These are phyloP conservation scores for Gautieria morchelliformis DNA, from an alignment of 768 basidiomycete species.

Conservation along the genomic window DNA sequence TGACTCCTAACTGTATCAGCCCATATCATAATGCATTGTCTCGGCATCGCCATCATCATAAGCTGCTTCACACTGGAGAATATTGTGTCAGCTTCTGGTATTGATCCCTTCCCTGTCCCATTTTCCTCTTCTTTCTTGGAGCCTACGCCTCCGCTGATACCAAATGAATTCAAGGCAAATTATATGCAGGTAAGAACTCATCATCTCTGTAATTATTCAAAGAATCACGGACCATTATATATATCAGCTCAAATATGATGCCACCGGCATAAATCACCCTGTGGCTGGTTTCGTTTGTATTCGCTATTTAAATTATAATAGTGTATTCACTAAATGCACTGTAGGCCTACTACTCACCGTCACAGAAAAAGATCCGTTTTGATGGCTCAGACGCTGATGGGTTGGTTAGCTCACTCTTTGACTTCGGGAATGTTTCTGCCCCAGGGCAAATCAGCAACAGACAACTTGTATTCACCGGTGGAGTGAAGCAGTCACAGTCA, in stretches of 20 bases:
- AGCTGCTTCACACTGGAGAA: too few relatives aligned
- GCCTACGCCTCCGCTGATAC: constrained; percentile 1
- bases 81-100: neutral
- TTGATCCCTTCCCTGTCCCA: neutral
- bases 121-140: constrained; percentile 5
- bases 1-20: too few relatives aligned
- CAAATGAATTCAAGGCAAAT: constrained; percentile 1
- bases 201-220: neutral
- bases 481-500: neutral
- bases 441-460: neutral
- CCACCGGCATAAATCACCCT: neutral
- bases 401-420: neutral
- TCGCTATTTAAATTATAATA: neutral
- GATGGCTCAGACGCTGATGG: neutral
- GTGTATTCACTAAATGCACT: neutral
- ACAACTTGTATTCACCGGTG: neutral
- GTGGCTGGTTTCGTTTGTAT: constrained; percentile 1
- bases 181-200: constrained; percentile 1
- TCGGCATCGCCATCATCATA: too few relatives aligned
- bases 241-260: constrained; percentile 4
- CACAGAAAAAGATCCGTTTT: neutral
- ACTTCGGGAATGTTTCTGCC: neutral
- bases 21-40: too few relatives aligned
- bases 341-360: constrained; percentile 1
- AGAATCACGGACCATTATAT: neutral